These are phyloP conservation scores for Knoxia roxburghii DNA, from an alignment of 257 asterid genomes.

Conservation along the genomic window DNA sequence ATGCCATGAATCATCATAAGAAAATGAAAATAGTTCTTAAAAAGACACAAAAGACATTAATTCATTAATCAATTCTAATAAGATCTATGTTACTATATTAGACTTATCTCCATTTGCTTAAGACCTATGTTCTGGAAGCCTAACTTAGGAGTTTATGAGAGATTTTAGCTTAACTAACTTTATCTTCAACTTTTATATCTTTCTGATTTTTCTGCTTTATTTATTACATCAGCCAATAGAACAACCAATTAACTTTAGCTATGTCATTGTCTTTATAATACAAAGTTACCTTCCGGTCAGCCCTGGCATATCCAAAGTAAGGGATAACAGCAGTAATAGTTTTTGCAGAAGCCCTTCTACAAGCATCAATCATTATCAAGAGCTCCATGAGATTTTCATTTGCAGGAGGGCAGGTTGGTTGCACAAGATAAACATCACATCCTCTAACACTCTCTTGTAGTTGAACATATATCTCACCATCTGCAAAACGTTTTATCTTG, in stretches of 20 bases:
- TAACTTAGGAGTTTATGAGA: not conserved
- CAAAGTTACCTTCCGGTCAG: constrained; percentile 71
- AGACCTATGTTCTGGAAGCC: not conserved
- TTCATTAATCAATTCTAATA: not conserved
- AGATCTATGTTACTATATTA: not conserved
- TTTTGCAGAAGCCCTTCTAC: constrained; percentile 93
- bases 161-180: not conserved
- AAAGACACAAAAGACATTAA: not conserved
- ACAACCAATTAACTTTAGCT: not conserved
- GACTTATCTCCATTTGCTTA: not conserved
- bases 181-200: not conserved
- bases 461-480: constrained; percentile 92
- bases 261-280: not conserved
- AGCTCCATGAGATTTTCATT: constrained; percentile 96
- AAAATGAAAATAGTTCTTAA: not conserved
- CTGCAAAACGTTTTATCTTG: constrained; percentile 72
- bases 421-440: constrained; percentile 74
- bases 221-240: not conserved
- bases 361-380: constrained; percentile 83
- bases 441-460: constrained; percentile 95
- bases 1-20: not conserved
- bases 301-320: constrained; percentile 91
- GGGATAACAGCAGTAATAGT: constrained; percentile 84
- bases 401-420: constrained; percentile 85
- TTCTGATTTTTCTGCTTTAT: not conserved